Base-by-base conservation (phyloP, 768 basidiomycete species). In the Suillus subaureus region DNA sequence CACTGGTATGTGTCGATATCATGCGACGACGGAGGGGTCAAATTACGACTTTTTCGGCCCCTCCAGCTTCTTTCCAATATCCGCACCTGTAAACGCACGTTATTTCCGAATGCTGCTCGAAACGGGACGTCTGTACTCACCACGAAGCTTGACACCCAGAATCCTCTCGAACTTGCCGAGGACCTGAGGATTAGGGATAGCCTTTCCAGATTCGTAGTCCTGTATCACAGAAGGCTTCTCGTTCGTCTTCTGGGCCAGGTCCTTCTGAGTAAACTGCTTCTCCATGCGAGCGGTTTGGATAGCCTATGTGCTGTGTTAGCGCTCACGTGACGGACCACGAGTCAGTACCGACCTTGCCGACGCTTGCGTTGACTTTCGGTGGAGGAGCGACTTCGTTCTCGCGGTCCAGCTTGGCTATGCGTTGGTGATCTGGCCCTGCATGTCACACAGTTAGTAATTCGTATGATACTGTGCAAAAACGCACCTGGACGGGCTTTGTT, bases 301-400 rank as follows among this genome's bases (percentile, higher is more conserved):
- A 3, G 95, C 93, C 88, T 94, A 72, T 67, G 72, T 70, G 54
- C 51, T 67, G 39, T 67, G 62, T 37, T 54, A 62, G 31, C 42
- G 33, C 49, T 33, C 40, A 64, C 68, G 43, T 68, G 45, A 60
- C 26, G 31, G 26, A 56, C 58, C 39, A 55, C 23, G 58, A 68
- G 61, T 26, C 21, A 42, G 18, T 55, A 77, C 84, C 51, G 73
- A 91, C 92, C 77, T 88, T 89, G 68, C 92, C 92, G 67, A 92
- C 92, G 28, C 82, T 83, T 11, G 88, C 82, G 2, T 83, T 75
- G 69, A 98, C 80, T 79, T 94, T 97, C 62, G 91, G 70, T 56
- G 96, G 96, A 8, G 96, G 95, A 11, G 95, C 94, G 28, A 97
- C 95, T 73, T 97, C 96, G 76, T 98, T 96, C 71, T 97, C 94